Percentiles rank a stretch among this genome's conserved stretches.
Evolutionary conservation across 345 rosid genomes (phyloP).

Genomic region (Syzygium aqueum): DNA sequence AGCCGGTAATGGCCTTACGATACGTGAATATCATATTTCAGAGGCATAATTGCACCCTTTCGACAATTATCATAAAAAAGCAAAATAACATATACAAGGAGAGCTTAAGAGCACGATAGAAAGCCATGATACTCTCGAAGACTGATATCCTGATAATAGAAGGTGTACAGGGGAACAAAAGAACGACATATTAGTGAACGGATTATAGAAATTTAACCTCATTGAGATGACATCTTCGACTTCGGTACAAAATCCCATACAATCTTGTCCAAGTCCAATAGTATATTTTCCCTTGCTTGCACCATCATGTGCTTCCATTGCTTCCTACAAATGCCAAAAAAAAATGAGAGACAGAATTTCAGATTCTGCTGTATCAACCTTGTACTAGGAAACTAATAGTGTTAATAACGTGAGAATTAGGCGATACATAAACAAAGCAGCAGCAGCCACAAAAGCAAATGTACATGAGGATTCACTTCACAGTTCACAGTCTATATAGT

Average conservation of each 20-base stretch:
- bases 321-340: slow-evolving; percentile 42
- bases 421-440: background rate
- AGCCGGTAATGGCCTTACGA: background rate
- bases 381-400: background rate
- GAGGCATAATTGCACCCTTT: background rate
- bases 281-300: slow-evolving; percentile 98
- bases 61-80: background rate
- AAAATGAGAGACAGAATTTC: background rate
- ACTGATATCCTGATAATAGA: background rate
- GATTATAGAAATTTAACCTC: slow-evolving; percentile 44
- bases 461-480: background rate
- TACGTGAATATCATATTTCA: background rate
- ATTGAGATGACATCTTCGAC: slow-evolving; percentile 99
- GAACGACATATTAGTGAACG: background rate
- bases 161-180: background rate
- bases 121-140: background rate
- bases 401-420: background rate
- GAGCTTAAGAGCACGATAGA: background rate
- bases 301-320: slow-evolving; percentile 90
- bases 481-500: background rate
- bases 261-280: slow-evolving; percentile 98
- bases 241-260: slow-evolving; percentile 94
- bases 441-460: background rate
- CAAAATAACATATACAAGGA: background rate
- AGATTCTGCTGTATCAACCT: background rate